A percentile compares a stretch with the other conserved stretches of the same genome.
phyloP scores from a whole-genome alignment of 1,139 yeast species.

The Magnusiomyces suaveolens region DNA sequence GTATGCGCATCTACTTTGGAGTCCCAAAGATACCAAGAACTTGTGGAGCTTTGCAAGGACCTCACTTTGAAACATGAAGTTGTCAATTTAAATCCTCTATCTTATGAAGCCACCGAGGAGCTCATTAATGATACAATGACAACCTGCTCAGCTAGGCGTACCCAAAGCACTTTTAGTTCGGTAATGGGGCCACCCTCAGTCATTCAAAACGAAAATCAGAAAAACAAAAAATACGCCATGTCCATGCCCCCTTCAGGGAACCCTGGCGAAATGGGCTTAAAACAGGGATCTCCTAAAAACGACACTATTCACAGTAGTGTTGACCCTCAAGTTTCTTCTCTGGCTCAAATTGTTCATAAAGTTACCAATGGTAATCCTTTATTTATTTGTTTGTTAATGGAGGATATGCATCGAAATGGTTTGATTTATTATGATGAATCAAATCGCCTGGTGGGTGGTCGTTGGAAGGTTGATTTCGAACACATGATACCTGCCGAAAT shows the following conservation, averaged over 20 bases:
- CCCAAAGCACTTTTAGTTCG: not conserved
- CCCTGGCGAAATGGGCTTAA: not conserved
- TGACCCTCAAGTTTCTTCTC: slow-evolving; percentile 25
- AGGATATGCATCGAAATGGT: slow-evolving; percentile 21
- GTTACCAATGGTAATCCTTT: slow-evolving; percentile 29
- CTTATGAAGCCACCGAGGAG: slow-evolving; percentile 23
- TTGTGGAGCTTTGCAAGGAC: slow-evolving; percentile 22
- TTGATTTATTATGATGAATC: slow-evolving; percentile 21
- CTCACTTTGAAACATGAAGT: slow-evolving; percentile 25
- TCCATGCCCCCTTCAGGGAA: not conserved
- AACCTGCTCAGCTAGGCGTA: slow-evolving; percentile 11
- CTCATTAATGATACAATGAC: slow-evolving; percentile 24
- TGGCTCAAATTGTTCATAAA: slow-evolving; percentile 23
- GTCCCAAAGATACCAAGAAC: slow-evolving; percentile 17
- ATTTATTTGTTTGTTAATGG: slow-evolving; percentile 20
- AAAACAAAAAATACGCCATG: not conserved
- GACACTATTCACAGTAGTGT: slow-evolving; percentile 2
- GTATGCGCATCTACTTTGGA: slow-evolving; percentile 25
- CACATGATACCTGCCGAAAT: slow-evolving; percentile 18
- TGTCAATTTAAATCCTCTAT: slow-evolving; percentile 22
- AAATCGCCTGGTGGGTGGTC: slow-evolving; percentile 20
- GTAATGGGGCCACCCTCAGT: not conserved
- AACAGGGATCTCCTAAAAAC: not conserved
- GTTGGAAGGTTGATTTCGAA: slow-evolving; percentile 27
- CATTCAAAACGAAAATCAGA: not conserved